Evolutionary conservation across 108 stramenopile genomes (phyloP), one percentile per base, ranked within the genome.

Genomic region (Nitzschia inconspicua): DNA sequence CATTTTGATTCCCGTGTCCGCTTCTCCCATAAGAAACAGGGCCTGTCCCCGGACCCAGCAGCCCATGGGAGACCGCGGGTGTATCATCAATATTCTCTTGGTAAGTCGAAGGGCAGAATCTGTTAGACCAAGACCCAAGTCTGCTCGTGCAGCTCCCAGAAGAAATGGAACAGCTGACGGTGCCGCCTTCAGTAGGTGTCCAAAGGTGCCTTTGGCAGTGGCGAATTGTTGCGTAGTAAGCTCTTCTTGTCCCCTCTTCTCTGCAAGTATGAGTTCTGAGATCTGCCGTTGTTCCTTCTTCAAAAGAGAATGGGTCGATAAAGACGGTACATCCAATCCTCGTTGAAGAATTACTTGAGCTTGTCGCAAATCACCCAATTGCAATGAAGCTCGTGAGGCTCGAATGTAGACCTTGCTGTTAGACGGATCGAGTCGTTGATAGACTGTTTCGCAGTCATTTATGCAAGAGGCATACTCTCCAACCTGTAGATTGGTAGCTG

Each of bases 331-430:
- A 47, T 55, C 8, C 49, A 49, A 23, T 16, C 41, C 58, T 29
- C 34, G 28, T 40, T 53, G n/a, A 13, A 79, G 30, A 13, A 46
- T 11, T 13, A 18, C 19, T 13, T 41, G 13, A 9, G 75, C 75
- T 19, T 68, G 30, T 0, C 57, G 56, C 25, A 80, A 65, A 11
- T 47, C 23, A 7, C 87, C 87, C 19, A 79, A 50, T 50, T 65
- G 55, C 7, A 69, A 43, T 2, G 22, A 55, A 18, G 73, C 72
- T 20, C 64, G 69, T 4, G 57, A 30, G 39, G 60, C 60, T 44
- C 86, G 61, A 40, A 78, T 44, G 47, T 80, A 70, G 7, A 77
- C 79, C 55, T 87, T 87, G 66, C 47, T n/a, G 36, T 66, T 67
- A 22, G 39, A 24, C 10, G 65, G 51, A 49, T 81, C 63, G 18